A percentile compares a stretch with the other conserved stretches of the same genome.
Conservation (phyloP, 345 rosid genomes). For the Laguncularia racemosa region DNA sequence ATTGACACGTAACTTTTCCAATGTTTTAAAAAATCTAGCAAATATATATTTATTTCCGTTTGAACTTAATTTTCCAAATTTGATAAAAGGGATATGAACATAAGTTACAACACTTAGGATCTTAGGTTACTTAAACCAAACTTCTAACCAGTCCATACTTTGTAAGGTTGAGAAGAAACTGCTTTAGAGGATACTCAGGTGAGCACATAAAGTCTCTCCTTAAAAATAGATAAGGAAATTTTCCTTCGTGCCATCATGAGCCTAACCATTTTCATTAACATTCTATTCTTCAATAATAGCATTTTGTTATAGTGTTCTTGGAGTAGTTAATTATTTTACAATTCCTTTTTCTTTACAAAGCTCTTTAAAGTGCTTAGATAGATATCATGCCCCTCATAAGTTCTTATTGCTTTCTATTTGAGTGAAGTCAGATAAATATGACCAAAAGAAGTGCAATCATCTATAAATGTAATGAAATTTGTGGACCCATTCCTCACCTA, state of each 20-base stretch:
- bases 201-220: neutral
- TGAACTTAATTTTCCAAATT: conserved; percentile 2
- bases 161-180: neutral
- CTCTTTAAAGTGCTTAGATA: neutral
- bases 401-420: neutral
- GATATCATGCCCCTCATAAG: neutral
- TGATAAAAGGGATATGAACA: neutral
- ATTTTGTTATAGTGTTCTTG: neutral
- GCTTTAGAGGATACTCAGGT: neutral
- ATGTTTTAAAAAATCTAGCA: neutral
- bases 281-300: neutral
- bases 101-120: neutral
- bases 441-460: too few relatives aligned
- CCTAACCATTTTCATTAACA: neutral
- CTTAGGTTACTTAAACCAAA: neutral
- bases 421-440: too few relatives aligned
- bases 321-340: neutral
- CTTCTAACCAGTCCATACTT: neutral
- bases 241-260: too few relatives aligned
- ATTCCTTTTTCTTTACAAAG: neutral
- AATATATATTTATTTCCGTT: conserved; percentile 3
- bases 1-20: conserved; percentile 2
- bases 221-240: too few relatives aligned
- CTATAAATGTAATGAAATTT: too few relatives aligned
- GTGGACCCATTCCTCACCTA: too few relatives aligned